phyloP scores from a whole-genome alignment of 129 eudicot genomes.

The Oenanthe sinensis region DNA sequence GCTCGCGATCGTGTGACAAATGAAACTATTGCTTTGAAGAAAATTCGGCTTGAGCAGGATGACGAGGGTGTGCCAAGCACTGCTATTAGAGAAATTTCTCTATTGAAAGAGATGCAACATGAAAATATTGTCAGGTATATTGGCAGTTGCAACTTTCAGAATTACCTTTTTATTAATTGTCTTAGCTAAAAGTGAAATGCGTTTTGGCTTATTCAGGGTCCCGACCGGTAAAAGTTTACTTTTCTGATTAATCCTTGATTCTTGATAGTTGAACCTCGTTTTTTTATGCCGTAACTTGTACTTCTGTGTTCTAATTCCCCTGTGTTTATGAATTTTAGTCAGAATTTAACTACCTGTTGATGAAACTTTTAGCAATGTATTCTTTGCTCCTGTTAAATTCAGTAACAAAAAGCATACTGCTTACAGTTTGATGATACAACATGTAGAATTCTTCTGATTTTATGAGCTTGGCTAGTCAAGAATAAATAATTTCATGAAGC shows the following conservation, averaged over 20 bases:
- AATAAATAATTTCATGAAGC: background rate
- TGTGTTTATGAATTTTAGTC: constrained; percentile 21
- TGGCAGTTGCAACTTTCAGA: background rate
- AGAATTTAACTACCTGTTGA: no score
- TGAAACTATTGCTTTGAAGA: constrained; percentile 90
- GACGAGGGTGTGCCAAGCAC: constrained; percentile 98
- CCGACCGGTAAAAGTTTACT: background rate
- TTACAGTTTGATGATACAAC: background rate
- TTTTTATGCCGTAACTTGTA: background rate
- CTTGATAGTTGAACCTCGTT: background rate
- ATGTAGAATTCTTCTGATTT: background rate
- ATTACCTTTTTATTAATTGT: background rate
- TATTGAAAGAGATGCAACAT: constrained; percentile 97
- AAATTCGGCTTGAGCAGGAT: constrained; percentile 88
- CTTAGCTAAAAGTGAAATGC: background rate
- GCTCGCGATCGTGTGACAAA: constrained; percentile 79
- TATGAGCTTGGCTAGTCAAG: background rate
- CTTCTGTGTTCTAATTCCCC: background rate
- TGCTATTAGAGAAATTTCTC: constrained; percentile 91
- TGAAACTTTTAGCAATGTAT: no score
- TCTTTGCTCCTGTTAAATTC: background rate
- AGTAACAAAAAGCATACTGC: background rate
- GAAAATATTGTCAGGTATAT: constrained; percentile 82
- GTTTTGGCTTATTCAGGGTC: background rate
- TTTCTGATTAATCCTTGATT: background rate